Percentiles rank a stretch among this genome's conserved stretches.
Evolutionary conservation across 2,329 filamentous ascomycete genomes (phyloP).

Genomic region (Alternaria triticimaculans): DNA sequence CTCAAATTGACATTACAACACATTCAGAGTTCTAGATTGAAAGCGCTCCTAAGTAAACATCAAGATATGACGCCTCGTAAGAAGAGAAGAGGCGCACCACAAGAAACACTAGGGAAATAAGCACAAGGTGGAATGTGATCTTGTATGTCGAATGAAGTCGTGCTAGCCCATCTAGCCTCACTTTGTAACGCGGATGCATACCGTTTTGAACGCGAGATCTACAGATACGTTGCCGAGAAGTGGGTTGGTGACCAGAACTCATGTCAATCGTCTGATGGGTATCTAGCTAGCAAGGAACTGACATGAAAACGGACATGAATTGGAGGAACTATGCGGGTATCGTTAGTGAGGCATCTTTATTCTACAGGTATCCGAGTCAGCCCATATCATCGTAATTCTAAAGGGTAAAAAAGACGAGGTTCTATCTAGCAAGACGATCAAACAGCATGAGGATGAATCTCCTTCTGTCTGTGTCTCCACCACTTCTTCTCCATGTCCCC

Average conservation of each 20-base stretch:
- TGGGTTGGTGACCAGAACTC: neutral
- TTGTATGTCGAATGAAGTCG: neutral
- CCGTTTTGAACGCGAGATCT: neutral
- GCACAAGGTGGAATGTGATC: neutral
- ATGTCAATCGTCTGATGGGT: conserved; percentile 4
- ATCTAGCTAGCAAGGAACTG: conserved; percentile 5
- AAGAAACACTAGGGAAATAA: neutral
- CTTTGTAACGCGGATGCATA: neutral
- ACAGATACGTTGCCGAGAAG: neutral
- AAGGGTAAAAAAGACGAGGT: neutral
- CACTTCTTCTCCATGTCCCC: conserved; percentile 26
- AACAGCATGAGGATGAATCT: conserved; percentile 16
- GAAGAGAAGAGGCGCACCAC: neutral
- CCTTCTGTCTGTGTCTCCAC: conserved; percentile 25
- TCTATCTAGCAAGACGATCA: neutral
- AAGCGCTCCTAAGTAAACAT: neutral
- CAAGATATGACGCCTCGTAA: neutral
- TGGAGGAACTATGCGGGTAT: neutral
- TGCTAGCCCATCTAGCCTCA: neutral
- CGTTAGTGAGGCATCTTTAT: neutral
- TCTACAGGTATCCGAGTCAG: neutral
- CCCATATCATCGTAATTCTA: neutral
- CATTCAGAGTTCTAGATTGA: neutral
- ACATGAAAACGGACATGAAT: neutral
- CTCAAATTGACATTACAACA: neutral